Conservation (phyloP, 2,329 filamentous ascomycete species). For the Phaeophleospora eucalypticola region DNA sequence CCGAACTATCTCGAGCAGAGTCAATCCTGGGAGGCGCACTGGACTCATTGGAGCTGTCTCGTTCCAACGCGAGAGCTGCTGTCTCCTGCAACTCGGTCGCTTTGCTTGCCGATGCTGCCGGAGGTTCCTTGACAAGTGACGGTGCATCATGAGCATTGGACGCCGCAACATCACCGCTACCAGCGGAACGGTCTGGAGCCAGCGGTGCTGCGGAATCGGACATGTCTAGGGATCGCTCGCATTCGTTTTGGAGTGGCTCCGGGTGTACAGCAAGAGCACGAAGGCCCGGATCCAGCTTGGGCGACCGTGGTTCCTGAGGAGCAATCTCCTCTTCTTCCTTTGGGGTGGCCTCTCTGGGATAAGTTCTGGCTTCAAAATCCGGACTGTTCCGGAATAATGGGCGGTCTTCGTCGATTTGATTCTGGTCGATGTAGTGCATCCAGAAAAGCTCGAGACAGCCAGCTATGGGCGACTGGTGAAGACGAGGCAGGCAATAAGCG, state of each 20-base stretch:
- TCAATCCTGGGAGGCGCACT: constrained; percentile 15
- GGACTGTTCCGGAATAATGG: not conserved
- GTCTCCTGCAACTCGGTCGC: constrained; percentile 7
- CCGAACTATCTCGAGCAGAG: constrained; percentile 18
- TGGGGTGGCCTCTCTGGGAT: not conserved
- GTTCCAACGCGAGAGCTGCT: constrained; percentile 15
- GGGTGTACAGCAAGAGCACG: not conserved
- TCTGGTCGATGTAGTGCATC: not conserved
- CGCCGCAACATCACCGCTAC: not conserved
- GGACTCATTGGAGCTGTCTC: constrained; percentile 6
- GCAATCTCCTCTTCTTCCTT: no score
- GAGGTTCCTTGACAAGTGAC: not conserved
- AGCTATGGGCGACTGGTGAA: not conserved
- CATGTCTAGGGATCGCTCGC: not conserved
- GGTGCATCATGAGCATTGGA: not conserved
- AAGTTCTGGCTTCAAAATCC: not conserved
- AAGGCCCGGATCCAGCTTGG: not conserved
- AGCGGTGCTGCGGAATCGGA: not conserved
- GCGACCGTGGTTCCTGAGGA: not conserved
- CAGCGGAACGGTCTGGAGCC: not conserved
- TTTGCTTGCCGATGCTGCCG: not conserved
- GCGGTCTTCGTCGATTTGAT: not conserved
- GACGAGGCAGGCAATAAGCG: no score
- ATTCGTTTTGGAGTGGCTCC: not conserved
- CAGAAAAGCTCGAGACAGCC: not conserved